Conservation (phyloP, 148 eudicot species). For the Rhododendron mucronatum region DNA sequence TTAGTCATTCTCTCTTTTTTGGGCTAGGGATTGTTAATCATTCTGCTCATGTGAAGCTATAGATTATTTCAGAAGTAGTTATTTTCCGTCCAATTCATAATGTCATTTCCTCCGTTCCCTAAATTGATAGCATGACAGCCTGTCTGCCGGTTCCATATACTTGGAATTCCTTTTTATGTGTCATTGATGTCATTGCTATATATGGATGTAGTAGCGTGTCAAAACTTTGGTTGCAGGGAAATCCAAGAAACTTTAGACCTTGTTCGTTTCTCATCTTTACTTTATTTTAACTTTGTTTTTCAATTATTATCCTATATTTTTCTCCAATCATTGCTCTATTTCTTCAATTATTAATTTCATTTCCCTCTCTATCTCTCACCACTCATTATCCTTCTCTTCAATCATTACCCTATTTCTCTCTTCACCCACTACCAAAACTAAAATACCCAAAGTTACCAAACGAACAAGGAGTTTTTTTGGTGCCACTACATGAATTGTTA, state of each 20-base stretch:
- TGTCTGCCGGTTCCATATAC: not conserved
- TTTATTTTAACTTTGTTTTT: too few species aligned
- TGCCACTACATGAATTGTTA: not conserved
- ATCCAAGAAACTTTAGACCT: not conserved
- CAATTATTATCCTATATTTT: too few species aligned
- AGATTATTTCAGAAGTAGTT: not conserved
- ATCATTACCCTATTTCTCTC: too few species aligned
- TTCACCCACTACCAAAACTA: too few species aligned
- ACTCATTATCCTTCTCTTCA: too few species aligned
- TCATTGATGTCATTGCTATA: not conserved
- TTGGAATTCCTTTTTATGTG: not conserved
- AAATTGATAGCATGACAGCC: not conserved
- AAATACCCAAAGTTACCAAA: too few species aligned
- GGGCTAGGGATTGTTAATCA: constrained; percentile 35
- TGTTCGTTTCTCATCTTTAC: too few species aligned
- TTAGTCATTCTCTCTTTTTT: too few species aligned
- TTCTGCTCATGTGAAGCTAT: not conserved
- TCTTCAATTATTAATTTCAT: too few species aligned
- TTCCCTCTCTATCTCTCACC: too few species aligned
- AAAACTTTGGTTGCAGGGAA: constrained; percentile 6
- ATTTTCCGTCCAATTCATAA: not conserved
- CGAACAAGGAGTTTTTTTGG: not conserved
- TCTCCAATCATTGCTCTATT: too few species aligned
- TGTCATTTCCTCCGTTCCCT: not conserved
- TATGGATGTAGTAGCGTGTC: not conserved